These are phyloP conservation scores for Alectoria sarmentosa DNA, from an alignment of 495 filamentous ascomycete species.

Conservation along the genomic window DNA sequence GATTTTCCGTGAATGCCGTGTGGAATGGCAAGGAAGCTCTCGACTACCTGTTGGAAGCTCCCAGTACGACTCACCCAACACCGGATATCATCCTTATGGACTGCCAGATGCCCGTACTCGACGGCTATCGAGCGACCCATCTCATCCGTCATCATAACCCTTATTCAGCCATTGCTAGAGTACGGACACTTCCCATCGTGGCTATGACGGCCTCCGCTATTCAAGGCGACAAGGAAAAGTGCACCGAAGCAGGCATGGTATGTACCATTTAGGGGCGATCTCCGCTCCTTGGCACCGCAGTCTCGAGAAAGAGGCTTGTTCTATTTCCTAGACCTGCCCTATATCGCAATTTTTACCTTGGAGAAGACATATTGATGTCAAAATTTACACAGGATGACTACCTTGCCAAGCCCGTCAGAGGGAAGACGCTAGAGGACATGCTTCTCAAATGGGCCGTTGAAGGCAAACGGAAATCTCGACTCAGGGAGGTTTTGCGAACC, in stretches of 20 bases:
- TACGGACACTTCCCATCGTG: slow-evolving; percentile 59
- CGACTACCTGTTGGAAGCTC: slow-evolving; percentile 48
- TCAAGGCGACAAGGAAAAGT: slow-evolving; percentile 74
- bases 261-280: not conserved
- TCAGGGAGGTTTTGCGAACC: not conserved
- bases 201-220: slow-evolving; percentile 81
- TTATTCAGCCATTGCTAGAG: slow-evolving; percentile 42
- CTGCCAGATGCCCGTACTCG: slow-evolving; percentile 76
- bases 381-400: slow-evolving; percentile 53
- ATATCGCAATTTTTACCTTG: not conserved
- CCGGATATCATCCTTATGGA: slow-evolving; percentile 86
- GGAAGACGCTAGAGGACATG: slow-evolving; percentile 62
- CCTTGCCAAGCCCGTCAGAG: slow-evolving; percentile 68
- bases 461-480: slow-evolving; percentile 17
- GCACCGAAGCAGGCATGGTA: slow-evolving; percentile 62
- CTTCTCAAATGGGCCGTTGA: slow-evolving; percentile 48
- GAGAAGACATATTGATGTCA: not conserved
- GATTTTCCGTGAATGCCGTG: slow-evolving; percentile 62
- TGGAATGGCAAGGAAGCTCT: slow-evolving; percentile 75
- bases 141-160: slow-evolving; percentile 55
- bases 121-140: slow-evolving; percentile 72
- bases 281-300: not conserved
- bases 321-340: not conserved
- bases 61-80: slow-evolving; percentile 32
- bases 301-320: not conserved